A percentile compares a stretch with the other conserved stretches of the same genome.
Conservation (phyloP, 2,329 filamentous ascomycete species). For the Raffaelea arxii region DNA sequence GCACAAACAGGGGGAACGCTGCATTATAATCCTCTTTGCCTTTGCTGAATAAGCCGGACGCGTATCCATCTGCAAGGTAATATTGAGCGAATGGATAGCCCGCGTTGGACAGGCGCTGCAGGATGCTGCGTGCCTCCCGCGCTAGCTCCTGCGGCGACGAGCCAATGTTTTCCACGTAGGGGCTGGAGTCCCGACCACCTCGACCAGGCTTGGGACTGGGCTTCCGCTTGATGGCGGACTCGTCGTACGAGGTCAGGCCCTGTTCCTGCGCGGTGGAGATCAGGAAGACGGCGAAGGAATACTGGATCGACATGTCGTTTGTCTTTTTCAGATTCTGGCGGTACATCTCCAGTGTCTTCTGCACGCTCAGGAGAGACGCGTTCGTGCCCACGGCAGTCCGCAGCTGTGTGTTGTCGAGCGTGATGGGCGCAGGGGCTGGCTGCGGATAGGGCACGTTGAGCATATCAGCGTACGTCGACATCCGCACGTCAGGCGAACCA, state of each 20-base stretch:
- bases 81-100: constrained; percentile 97
- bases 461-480: constrained; percentile 47
- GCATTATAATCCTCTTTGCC: constrained; percentile 85
- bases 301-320: constrained; percentile 79
- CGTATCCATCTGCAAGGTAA: constrained; percentile 89
- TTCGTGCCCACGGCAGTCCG: constrained; percentile 75
- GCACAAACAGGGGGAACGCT: constrained; percentile 84
- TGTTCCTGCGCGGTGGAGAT: constrained; percentile 80
- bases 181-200: too few species aligned
- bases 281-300: constrained; percentile 93
- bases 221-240: constrained; percentile 33
- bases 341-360: constrained; percentile 97
- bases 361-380: constrained; percentile 79
- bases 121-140: constrained; percentile 78
- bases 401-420: constrained; percentile 72
- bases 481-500: constrained; percentile 45
- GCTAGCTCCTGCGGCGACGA: constrained; percentile 59
- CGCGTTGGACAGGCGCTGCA: constrained; percentile 75
- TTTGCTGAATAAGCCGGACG: constrained; percentile 90
- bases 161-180: constrained; percentile 33
- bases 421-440: constrained; percentile 55
- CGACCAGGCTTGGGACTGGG: constrained; percentile 36
- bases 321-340: constrained; percentile 95
- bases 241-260: constrained; percentile 43
- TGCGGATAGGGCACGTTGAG: constrained; percentile 70